Conservation (phyloP, 768 basidiomycete species). For the Tricholoma furcatifolium region DNA sequence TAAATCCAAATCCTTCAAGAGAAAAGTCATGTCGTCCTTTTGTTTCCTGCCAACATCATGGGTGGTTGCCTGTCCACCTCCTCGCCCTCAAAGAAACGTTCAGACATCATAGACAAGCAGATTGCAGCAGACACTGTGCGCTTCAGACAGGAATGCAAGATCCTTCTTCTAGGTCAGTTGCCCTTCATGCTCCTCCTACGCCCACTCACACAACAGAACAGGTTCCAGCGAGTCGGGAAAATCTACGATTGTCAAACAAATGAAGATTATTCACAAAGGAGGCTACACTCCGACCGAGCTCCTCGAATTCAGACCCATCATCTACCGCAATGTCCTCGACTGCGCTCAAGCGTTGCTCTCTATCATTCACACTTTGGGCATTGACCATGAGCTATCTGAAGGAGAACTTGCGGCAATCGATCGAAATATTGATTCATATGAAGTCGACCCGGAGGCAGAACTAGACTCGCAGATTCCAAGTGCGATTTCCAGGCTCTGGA, state of each 20-base stretch:
- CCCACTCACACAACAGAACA: too few species aligned
- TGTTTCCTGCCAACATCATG: too few species aligned
- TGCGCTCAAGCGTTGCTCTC: background rate
- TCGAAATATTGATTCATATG: background rate
- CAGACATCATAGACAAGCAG: too few species aligned
- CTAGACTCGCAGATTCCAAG: background rate
- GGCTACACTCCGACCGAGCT: background rate
- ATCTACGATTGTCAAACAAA: conserved; percentile 1
- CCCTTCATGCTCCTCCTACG: too few species aligned
- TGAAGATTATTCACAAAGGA: conserved; percentile 4
- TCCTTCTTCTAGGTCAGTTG: too few species aligned
- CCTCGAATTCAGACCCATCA: background rate
- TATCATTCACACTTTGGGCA: background rate
- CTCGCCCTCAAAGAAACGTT: too few species aligned
- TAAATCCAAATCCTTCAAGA: too few species aligned
- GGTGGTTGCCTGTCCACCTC: too few species aligned
- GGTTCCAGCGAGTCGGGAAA: background rate
- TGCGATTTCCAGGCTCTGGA: background rate
- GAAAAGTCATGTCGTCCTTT: too few species aligned
- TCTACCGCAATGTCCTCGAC: background rate
- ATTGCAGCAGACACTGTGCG: too few species aligned
- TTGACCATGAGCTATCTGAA: background rate
- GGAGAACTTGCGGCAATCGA: too few species aligned
- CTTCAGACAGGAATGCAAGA: too few species aligned
- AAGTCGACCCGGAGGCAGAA: background rate